A percentile compares a stretch with the other conserved stretches of the same genome.
Conservation (phyloP, 768 basidiomycete genomes). For the Hortiboletus campestris region DNA sequence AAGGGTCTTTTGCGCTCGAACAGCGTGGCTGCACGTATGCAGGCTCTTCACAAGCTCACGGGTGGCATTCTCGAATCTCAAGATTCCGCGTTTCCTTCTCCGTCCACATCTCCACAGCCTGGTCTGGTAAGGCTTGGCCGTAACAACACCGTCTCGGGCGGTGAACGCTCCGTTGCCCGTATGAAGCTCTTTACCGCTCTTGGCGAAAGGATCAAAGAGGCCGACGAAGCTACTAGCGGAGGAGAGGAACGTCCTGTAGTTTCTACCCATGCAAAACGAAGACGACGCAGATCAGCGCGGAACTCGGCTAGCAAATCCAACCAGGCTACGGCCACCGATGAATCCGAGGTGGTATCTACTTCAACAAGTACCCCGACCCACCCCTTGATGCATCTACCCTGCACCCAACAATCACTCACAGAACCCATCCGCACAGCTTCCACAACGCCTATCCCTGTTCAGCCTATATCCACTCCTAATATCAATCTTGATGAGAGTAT, state of each 20-base stretch:
- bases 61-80: constrained; percentile 63
- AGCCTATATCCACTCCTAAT: constrained; percentile 26
- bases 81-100: constrained; percentile 53
- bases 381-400: constrained; percentile 50
- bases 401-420: constrained; percentile 31
- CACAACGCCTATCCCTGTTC: constrained; percentile 29
- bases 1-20: constrained; percentile 85
- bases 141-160: constrained; percentile 82
- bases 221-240: constrained; percentile 62
- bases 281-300: constrained; percentile 52
- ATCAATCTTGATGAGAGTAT: constrained; percentile 31
- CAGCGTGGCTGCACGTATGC: constrained; percentile 77
- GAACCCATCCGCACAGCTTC: constrained; percentile 28
- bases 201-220: constrained; percentile 55
- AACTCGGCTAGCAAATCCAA: constrained; percentile 39
- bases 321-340: constrained; percentile 43
- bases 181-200: constrained; percentile 64
- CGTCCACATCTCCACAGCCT: constrained; percentile 47
- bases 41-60: constrained; percentile 83
- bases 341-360: constrained; percentile 39
- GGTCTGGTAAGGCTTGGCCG: constrained; percentile 49
- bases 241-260: constrained; percentile 50
- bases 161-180: constrained; percentile 72
- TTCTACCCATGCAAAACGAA: constrained; percentile 49
- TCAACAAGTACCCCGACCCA: constrained; percentile 62